Evolutionary conservation across 345 rosid species (phyloP).

Genomic region (Salix udensis): DNA sequence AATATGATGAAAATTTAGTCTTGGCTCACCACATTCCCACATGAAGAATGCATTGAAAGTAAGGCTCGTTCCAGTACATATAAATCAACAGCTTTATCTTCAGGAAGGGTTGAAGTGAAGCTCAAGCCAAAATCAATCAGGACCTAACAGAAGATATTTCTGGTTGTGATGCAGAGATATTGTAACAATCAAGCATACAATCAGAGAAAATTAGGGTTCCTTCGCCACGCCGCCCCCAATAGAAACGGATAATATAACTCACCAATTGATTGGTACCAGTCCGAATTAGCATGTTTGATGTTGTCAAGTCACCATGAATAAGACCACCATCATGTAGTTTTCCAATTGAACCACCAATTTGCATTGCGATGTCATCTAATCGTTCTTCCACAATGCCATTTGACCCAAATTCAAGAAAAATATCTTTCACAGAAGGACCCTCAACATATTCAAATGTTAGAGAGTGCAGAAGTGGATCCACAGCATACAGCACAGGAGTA

Average conservation of each 20-base stretch:
- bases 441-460: slow-evolving; percentile 82
- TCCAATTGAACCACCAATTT: slow-evolving; percentile 82
- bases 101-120: slow-evolving; percentile 86
- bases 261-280: slow-evolving; percentile 67
- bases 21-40: slow-evolving; percentile 87
- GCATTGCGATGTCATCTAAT: slow-evolving; percentile 65
- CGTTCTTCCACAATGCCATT: slow-evolving; percentile 64
- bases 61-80: slow-evolving; percentile 95
- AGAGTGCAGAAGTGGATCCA: slow-evolving; percentile 64
- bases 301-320: slow-evolving; percentile 93
- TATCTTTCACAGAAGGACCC: slow-evolving; percentile 74
- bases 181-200: background rate
- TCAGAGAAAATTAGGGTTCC: background rate
- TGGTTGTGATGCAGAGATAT: slow-evolving; percentile 13
- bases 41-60: slow-evolving; percentile 89
- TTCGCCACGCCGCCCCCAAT: no score
- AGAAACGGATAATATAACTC: slow-evolving; percentile 15
- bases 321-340: slow-evolving; percentile 97
- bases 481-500: slow-evolving; percentile 73
- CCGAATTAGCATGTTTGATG: slow-evolving; percentile 80
- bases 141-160: slow-evolving; percentile 41
- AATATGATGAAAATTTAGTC: background rate
- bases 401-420: slow-evolving; percentile 68
- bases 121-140: slow-evolving; percentile 94
- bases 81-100: slow-evolving; percentile 92